These are phyloP conservation scores for Eucalyptus leucophloia DNA, from an alignment of 345 rosid species.

Conservation along the genomic window DNA sequence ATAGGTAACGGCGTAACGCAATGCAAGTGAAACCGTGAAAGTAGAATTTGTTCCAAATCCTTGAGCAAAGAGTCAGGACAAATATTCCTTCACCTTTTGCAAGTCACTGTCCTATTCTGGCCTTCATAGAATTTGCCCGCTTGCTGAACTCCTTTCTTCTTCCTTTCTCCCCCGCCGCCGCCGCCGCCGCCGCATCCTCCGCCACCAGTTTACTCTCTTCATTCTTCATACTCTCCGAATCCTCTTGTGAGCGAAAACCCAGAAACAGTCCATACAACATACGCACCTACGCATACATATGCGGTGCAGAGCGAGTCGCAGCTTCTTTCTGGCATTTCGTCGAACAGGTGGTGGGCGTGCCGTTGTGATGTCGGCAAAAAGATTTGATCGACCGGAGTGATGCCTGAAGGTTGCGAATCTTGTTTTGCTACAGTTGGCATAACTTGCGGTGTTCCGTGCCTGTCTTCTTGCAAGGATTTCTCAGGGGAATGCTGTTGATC, in stretches of 20 bases:
- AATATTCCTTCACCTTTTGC: no score
- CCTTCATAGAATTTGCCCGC: background rate
- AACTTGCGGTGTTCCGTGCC: background rate
- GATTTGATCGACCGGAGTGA: background rate
- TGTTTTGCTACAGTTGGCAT: background rate
- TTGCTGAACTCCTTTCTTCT: background rate
- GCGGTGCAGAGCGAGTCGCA: background rate
- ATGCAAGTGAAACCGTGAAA: no score
- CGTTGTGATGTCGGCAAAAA: background rate
- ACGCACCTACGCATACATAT: background rate
- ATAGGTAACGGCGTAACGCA: no score
- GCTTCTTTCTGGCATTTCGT: background rate
- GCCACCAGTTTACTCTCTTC: background rate
- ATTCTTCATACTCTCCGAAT: background rate
- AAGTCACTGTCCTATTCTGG: background rate
- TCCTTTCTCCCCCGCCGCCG: background rate
- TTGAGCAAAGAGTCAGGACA: no score
- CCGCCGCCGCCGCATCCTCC: background rate
- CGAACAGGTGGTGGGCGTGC: background rate
- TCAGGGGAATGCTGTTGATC: background rate
- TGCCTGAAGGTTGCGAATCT: background rate
- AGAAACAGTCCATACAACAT: background rate
- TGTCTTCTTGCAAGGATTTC: background rate
- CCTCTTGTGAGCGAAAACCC: background rate
- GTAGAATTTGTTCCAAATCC: no score